A percentile compares a stretch with the other conserved stretches of the same genome.
phyloP scores from a whole-genome alignment of 2,329 filamentous ascomycete genomes.

The Colletotrichum plurivorum region DNA sequence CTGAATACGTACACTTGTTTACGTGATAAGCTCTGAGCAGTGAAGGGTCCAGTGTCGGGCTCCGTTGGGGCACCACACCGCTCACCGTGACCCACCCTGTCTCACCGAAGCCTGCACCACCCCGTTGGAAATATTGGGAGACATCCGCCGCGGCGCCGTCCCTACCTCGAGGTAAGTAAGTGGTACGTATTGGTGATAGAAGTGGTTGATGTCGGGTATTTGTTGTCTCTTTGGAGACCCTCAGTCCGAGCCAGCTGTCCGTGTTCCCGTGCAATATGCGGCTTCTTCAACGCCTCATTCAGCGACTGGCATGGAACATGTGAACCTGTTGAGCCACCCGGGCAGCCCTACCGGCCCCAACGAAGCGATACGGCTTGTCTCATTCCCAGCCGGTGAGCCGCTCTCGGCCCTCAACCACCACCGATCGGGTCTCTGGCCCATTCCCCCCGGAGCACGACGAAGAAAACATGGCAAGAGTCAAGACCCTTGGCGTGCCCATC shows the following conservation, averaged over 20 bases:
- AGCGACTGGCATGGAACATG: slow-evolving; percentile 6
- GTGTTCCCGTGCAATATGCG: slow-evolving; percentile 14
- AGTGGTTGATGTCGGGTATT: not conserved
- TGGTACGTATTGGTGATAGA: too few species aligned
- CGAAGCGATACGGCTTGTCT: slow-evolving; percentile 21
- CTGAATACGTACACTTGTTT: too few species aligned
- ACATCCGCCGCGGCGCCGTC: not conserved
- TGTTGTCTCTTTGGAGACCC: slow-evolving; percentile 25
- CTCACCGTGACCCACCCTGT: slow-evolving; percentile 16
- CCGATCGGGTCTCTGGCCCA: too few species aligned
- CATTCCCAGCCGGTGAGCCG: slow-evolving; percentile 25
- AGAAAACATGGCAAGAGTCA: slow-evolving; percentile 17
- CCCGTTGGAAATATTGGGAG: slow-evolving; percentile 31
- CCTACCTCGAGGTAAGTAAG: too few species aligned
- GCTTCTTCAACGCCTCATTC: slow-evolving; percentile 19
- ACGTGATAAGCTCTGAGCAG: too few species aligned
- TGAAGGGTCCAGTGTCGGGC: not conserved
- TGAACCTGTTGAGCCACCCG: slow-evolving; percentile 35
- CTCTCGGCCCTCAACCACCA: slow-evolving; percentile 26
- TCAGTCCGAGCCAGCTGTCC: not conserved
- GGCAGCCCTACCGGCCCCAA: slow-evolving; percentile 35
- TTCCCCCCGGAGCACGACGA: not conserved
- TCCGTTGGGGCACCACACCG: slow-evolving; percentile 14
- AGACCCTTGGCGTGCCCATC: slow-evolving; percentile 7
- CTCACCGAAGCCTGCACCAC: slow-evolving; percentile 18